These are phyloP conservation scores for Boletus sp. DNA, from an alignment of 1,284 basidiomycete genomes.

Conservation along the genomic window DNA sequence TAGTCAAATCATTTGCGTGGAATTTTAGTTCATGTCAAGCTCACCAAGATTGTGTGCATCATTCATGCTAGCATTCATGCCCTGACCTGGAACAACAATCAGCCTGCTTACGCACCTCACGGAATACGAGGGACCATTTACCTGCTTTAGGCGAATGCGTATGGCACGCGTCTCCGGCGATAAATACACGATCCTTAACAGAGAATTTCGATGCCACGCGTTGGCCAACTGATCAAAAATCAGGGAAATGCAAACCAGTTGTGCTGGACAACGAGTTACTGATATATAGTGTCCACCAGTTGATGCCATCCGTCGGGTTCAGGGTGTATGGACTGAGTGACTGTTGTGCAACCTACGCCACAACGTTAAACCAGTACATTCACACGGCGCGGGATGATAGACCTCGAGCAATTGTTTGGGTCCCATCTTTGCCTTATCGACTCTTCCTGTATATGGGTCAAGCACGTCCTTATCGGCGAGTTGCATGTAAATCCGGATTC, in stretches of 20 bases:
- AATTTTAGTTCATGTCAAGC: not conserved
- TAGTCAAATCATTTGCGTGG: not conserved
- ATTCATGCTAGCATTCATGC: constrained; percentile 67
- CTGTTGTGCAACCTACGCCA: constrained; percentile 22
- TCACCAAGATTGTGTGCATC: constrained; percentile 43
- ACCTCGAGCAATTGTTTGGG: constrained; percentile 41
- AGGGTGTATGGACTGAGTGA: constrained; percentile 43
- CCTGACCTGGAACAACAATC: constrained; percentile 43
- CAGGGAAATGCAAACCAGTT: not conserved
- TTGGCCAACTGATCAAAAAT: constrained; percentile 37
- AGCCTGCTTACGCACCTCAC: not conserved
- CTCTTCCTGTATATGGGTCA: constrained; percentile 32
- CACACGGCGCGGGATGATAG: not conserved
- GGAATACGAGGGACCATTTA: constrained; percentile 4
- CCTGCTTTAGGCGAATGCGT: constrained; percentile 53
- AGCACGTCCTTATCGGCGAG: constrained; percentile 37
- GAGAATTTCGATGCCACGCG: constrained; percentile 44
- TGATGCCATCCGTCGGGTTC: constrained; percentile 38
- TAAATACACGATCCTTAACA: constrained; percentile 41
- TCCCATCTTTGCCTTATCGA: constrained; percentile 42
- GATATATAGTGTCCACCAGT: constrained; percentile 47
- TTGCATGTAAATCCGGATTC: constrained; percentile 56
- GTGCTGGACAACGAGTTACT: constrained; percentile 19
- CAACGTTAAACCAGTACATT: not conserved
- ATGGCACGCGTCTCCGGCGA: constrained; percentile 46